Percentiles rank a stretch among this genome's conserved stretches.
Conservation (phyloP, 441 rosid species). For the Manihot esculenta region DNA sequence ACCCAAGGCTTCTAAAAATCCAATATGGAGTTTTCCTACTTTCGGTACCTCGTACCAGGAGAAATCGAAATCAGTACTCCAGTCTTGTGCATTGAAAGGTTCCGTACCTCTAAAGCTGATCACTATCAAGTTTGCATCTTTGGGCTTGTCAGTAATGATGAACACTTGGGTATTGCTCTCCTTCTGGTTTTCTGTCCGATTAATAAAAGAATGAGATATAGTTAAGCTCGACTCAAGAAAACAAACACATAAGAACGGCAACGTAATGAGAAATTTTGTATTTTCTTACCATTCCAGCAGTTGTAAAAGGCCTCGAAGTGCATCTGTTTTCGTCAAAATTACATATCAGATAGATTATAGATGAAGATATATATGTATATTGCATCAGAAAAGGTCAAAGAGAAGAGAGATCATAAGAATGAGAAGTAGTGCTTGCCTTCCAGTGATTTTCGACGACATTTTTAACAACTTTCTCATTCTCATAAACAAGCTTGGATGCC, state of each 20-base stretch:
- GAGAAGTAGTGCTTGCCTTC: slow-evolving; percentile 1
- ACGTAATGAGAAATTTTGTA: not conserved
- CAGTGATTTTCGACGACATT: not conserved
- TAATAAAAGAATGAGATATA: not conserved
- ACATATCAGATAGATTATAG: not conserved
- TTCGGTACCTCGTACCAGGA: slow-evolving; percentile 77
- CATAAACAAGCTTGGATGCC: slow-evolving; percentile 16
- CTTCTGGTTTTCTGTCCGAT: slow-evolving; percentile 2
- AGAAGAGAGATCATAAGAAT: not conserved
- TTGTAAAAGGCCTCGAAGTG: slow-evolving; percentile 18
- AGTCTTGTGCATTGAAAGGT: slow-evolving; percentile 5
- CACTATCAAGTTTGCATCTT: slow-evolving; percentile 61
- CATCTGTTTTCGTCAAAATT: slow-evolving; percentile 9
- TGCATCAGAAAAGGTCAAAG: not conserved
- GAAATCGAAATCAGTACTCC: slow-evolving; percentile 17
- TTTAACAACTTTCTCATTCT: slow-evolving; percentile 1
- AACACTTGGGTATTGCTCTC: slow-evolving; percentile 60
- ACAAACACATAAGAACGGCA: not conserved
- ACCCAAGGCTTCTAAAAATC: slow-evolving; percentile 47
- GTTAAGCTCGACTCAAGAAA: not conserved
- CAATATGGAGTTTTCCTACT: slow-evolving; percentile 72
- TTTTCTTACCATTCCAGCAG: slow-evolving; percentile 21
- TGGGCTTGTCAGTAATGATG: slow-evolving; percentile 61
- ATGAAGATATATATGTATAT: not conserved
- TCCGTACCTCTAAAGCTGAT: slow-evolving; percentile 21